Percentiles rank a stretch among this genome's conserved stretches.
Evolutionary conservation across 768 basidiomycete genomes (phyloP).

Genomic region (Tricholomella constricta): DNA sequence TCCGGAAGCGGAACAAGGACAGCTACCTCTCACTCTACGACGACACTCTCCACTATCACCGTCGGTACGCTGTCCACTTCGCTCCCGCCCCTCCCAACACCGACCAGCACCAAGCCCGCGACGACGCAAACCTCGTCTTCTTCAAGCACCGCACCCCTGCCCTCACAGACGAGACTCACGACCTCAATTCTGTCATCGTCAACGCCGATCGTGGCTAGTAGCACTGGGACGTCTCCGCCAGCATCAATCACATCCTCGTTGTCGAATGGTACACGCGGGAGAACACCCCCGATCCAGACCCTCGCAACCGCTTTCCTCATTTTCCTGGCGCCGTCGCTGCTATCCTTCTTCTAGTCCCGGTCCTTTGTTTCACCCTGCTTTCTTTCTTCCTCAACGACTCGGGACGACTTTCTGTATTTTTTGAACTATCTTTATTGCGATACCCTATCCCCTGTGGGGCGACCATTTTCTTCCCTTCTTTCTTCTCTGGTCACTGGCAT

Average conservation of each 20-base stretch:
- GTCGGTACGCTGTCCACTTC: conserved; percentile 33
- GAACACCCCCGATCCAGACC: neutral
- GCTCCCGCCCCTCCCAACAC: conserved; percentile 17
- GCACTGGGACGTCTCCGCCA: conserved; percentile 4
- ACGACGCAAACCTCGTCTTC: neutral
- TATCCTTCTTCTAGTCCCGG: conserved; percentile 9
- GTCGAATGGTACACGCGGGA: conserved; percentile 9
- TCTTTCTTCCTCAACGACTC: conserved; percentile 6
- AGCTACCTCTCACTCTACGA: conserved; percentile 28
- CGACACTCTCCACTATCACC: conserved; percentile 43
- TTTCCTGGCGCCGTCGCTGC: neutral
- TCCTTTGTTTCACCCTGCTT: neutral
- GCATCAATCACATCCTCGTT: conserved; percentile 6
- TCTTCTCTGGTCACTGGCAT: neutral
- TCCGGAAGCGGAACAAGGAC: conserved; percentile 20
- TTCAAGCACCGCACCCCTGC: conserved; percentile 10
- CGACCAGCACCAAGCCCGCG: neutral
- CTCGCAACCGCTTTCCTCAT: neutral
- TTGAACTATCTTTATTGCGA: conserved; percentile 28
- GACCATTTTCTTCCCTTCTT: neutral
- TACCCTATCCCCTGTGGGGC: conserved; percentile 15
- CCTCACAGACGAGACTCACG: conserved; percentile 19
- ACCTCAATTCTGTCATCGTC: conserved; percentile 18
- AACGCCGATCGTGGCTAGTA: conserved; percentile 6
- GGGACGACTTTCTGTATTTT: neutral